These are phyloP conservation scores for Prunella vulgaris DNA, from an alignment of 257 asterid genomes.

Conservation along the genomic window DNA sequence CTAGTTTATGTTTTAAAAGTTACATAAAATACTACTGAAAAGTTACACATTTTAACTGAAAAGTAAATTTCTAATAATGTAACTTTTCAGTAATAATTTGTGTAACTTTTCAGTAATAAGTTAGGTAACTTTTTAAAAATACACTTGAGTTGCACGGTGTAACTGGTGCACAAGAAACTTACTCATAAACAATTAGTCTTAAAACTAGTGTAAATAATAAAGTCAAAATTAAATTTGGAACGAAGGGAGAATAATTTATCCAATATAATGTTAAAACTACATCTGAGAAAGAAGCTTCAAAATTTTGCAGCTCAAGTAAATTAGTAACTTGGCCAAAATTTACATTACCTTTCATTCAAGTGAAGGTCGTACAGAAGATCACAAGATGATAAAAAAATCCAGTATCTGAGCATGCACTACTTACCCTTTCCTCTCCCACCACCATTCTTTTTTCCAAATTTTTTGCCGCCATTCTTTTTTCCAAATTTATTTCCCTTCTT, in stretches of 20 bases:
- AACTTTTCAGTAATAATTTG: too few species aligned
- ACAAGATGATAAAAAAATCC: background rate
- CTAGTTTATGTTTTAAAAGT: too few species aligned
- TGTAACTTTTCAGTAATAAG: too few species aligned
- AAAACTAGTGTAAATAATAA: too few species aligned
- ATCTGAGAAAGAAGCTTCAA: background rate
- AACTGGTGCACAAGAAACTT: too few species aligned
- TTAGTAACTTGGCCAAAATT: background rate
- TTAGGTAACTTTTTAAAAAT: too few species aligned
- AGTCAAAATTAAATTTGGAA: too few species aligned
- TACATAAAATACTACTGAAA: too few species aligned
- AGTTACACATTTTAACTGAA: too few species aligned
- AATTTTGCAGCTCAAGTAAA: background rate
- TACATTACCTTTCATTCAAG: constrained; percentile 1
- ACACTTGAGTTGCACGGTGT: too few species aligned
- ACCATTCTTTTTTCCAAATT: constrained; percentile 30
- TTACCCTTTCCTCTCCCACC: constrained; percentile 16
- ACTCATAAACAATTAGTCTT: too few species aligned
- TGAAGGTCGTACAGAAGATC: background rate
- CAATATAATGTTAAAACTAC: background rate
- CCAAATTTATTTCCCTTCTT: constrained; percentile 47
- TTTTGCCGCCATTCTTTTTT: constrained; percentile 18
- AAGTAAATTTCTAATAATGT: too few species aligned
- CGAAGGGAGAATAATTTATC: background rate
- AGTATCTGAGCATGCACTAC: background rate